phyloP scores from a whole-genome alignment of 78 protist genomes.

The Cavenderia fasciculata region DNA sequence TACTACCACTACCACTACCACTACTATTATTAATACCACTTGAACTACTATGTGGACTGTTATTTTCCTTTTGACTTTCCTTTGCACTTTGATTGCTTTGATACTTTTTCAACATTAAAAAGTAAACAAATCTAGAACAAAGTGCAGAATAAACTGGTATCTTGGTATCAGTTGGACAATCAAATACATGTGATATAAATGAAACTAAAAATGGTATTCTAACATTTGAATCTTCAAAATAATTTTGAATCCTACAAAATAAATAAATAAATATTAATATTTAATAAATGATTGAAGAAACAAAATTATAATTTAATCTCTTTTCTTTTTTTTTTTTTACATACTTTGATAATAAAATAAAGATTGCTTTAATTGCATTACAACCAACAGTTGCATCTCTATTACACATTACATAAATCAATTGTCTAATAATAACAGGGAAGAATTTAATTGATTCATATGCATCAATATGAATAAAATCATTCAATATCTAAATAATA shows the following conservation, averaged over 20 bases:
- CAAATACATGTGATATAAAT: conserved; percentile 29
- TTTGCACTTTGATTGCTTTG: no score
- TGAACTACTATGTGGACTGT: no score
- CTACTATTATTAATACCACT: neutral
- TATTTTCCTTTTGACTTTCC: no score
- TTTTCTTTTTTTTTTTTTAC: neutral
- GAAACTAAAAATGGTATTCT: conserved; percentile 58
- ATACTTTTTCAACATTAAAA: conserved; percentile 38
- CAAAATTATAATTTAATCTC: neutral
- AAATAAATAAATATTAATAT: neutral
- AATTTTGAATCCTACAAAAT: conserved; percentile 6
- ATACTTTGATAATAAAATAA: conserved; percentile 31
- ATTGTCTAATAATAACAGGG: conserved; percentile 37
- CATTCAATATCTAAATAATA: conserved; percentile 3
- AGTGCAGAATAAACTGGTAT: conserved; percentile 55
- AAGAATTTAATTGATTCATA: conserved; percentile 52
- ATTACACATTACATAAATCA: conserved; percentile 34
- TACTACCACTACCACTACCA: neutral
- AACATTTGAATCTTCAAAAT: conserved; percentile 25
- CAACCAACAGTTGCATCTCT: conserved; percentile 50
- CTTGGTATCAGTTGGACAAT: conserved; percentile 21
- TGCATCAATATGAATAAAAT: conserved; percentile 40
- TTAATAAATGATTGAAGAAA: neutral
- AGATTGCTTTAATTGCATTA: conserved; percentile 47
- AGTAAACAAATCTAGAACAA: conserved; percentile 42